Evolutionary conservation across 495 filamentous ascomycete genomes (phyloP).

Genomic region (Penicillium cosmopolitanum): DNA sequence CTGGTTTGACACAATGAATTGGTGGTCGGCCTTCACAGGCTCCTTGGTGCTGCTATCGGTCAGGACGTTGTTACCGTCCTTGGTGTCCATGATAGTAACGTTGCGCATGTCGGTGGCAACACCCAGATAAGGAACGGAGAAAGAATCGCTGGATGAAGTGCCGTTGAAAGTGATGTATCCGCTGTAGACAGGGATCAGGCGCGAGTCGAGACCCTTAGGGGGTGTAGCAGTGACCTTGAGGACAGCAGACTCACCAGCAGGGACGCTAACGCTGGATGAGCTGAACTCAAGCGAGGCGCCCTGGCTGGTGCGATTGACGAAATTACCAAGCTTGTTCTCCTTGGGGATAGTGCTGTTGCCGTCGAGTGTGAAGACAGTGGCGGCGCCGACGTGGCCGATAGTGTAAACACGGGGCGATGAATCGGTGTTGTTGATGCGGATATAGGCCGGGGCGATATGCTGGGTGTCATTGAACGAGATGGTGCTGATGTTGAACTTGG

Average conservation of each 20-base stretch:
- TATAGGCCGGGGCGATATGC: slow-evolving; percentile 46
- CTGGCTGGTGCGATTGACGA: slow-evolving; percentile 14
- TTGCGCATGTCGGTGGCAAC: slow-evolving; percentile 23
- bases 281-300: slow-evolving; percentile 13
- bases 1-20: neutral
- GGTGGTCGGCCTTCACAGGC: slow-evolving; percentile 11
- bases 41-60: slow-evolving; percentile 9
- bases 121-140: slow-evolving; percentile 38
- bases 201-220: slow-evolving; percentile 22
- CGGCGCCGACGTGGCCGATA: slow-evolving; percentile 34
- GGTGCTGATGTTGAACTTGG: slow-evolving; percentile 54
- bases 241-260: slow-evolving; percentile 18
- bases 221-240: slow-evolving; percentile 26
- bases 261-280: slow-evolving; percentile 9
- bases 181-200: slow-evolving; percentile 39
- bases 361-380: slow-evolving; percentile 33
- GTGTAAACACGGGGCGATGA: slow-evolving; percentile 47
- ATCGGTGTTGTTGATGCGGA: slow-evolving; percentile 58
- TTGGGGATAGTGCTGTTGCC: slow-evolving; percentile 16
- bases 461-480: slow-evolving; percentile 63
- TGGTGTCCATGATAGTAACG: slow-evolving; percentile 23
- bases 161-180: slow-evolving; percentile 40
- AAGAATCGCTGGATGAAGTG: slow-evolving; percentile 29
- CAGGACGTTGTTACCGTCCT: slow-evolving; percentile 9
- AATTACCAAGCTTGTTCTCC: slow-evolving; percentile 21